phyloP scores from a whole-genome alignment of 768 basidiomycete genomes.

The Omphalotus guepiniiformis region DNA sequence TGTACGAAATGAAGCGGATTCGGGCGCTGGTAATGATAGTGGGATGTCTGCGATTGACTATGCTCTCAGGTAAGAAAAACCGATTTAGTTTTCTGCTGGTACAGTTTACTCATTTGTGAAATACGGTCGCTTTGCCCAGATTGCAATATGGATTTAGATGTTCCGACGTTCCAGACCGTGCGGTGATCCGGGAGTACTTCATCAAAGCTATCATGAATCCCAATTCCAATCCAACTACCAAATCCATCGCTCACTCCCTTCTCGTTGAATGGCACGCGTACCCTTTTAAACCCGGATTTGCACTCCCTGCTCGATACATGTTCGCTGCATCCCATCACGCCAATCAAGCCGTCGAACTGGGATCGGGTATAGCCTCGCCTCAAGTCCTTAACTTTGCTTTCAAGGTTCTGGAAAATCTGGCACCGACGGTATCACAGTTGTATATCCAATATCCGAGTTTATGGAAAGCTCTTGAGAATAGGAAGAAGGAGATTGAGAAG shows the following conservation, averaged over 20 bases:
- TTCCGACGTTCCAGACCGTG: constrained; percentile 8
- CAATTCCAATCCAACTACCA: background rate
- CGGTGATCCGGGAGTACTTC: constrained; percentile 8
- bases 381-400: constrained; percentile 19
- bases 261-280: constrained; percentile 13
- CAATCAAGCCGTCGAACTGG: constrained; percentile 13
- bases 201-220: constrained; percentile 8
- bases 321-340: constrained; percentile 16
- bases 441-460: constrained; percentile 18
- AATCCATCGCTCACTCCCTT: constrained; percentile 10
- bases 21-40: constrained; percentile 3
- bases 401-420: constrained; percentile 13
- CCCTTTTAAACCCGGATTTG: background rate
- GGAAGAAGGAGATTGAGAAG: constrained; percentile 15
- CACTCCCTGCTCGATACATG: constrained; percentile 4
- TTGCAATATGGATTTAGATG: constrained; percentile 5
- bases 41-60: constrained; percentile 11
- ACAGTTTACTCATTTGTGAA: background rate
- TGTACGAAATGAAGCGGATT: constrained; percentile 10
- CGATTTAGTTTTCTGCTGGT: background rate
- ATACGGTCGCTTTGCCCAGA: background rate
- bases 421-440: constrained; percentile 12
- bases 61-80: constrained; percentile 7
- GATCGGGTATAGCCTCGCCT: constrained; percentile 9
- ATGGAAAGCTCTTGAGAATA: constrained; percentile 16